Conservation (phyloP, 768 basidiomycete genomes). For the Mycena indigotica region DNA sequence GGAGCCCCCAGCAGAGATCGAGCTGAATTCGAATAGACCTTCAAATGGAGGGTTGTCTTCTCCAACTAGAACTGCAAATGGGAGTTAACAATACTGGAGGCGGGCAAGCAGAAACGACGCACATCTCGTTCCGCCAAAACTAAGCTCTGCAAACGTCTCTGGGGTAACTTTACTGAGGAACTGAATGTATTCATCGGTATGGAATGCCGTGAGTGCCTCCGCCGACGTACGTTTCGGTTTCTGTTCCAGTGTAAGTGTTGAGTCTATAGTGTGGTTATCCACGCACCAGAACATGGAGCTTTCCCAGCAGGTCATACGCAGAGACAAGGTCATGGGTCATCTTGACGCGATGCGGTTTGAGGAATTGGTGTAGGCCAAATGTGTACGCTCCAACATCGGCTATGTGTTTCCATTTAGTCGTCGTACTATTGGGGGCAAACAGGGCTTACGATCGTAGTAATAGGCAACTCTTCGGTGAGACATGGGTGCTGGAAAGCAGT, state of each 20-base stretch:
- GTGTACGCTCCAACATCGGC: slow-evolving; percentile 74
- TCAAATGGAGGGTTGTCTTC: slow-evolving; percentile 98
- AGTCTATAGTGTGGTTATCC: not conserved
- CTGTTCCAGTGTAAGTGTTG: slow-evolving; percentile 38
- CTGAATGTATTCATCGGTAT: slow-evolving; percentile 97
- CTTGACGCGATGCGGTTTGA: slow-evolving; percentile 95
- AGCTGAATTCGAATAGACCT: slow-evolving; percentile 95
- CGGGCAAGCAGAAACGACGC: slow-evolving; percentile 30
- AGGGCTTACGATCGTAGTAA: slow-evolving; percentile 71
- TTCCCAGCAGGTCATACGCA: slow-evolving; percentile 90
- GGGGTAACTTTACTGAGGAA: slow-evolving; percentile 88
- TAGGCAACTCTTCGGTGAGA: slow-evolving; percentile 76
- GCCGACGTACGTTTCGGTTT: slow-evolving; percentile 70
- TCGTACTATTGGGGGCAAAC: not conserved
- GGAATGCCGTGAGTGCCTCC: slow-evolving; percentile 87
- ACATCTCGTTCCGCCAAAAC: slow-evolving; percentile 86
- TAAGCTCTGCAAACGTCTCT: slow-evolving; percentile 86
- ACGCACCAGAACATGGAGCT: slow-evolving; percentile 89
- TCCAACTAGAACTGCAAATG: slow-evolving; percentile 58
- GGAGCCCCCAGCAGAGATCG: slow-evolving; percentile 94
- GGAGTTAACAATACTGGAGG: not conserved
- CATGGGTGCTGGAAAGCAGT: slow-evolving; percentile 40
- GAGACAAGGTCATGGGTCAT: slow-evolving; percentile 91
- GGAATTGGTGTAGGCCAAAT: slow-evolving; percentile 87
- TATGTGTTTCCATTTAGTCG: slow-evolving; percentile 34